Evolutionary conservation across 805 yeast species (phyloP).

Genomic region (Starmerella powellii): DNA sequence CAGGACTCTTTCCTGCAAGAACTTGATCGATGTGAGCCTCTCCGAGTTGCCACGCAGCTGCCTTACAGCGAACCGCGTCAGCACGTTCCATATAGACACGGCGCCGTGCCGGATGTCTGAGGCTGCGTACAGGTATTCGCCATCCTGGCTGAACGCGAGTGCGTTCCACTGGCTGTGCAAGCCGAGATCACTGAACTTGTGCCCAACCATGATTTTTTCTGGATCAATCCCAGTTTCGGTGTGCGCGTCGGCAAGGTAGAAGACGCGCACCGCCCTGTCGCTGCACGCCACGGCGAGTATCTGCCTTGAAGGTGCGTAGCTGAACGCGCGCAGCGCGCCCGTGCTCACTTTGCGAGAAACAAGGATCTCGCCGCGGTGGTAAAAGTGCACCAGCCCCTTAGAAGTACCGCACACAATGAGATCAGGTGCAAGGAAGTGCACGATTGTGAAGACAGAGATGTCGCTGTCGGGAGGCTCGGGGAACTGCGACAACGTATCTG

Average conservation of each 20-base stretch:
- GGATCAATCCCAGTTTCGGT: neutral
- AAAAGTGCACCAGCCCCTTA: conserved; percentile 11
- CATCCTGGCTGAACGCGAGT: conserved; percentile 11
- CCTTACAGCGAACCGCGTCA: conserved; percentile 3
- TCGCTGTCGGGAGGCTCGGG: conserved; percentile 4
- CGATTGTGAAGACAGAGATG: neutral
- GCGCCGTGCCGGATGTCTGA: conserved; percentile 10
- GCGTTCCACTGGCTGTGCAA: conserved; percentile 11
- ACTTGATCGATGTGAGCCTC: conserved; percentile 8
- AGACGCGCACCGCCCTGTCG: conserved; percentile 13
- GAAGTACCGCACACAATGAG: conserved; percentile 10
- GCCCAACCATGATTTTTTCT: conserved; percentile 5
- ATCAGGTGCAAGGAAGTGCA: conserved; percentile 1
- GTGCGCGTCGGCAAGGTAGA: conserved; percentile 6
- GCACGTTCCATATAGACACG: conserved; percentile 14
- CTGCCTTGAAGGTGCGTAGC: conserved; percentile 2
- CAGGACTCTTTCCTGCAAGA: conserved; percentile 11
- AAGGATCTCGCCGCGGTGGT: neutral
- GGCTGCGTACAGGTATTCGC: conserved; percentile 17
- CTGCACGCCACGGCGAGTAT: conserved; percentile 12
- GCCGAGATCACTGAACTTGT: conserved; percentile 11
- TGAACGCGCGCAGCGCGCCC: conserved; percentile 7
- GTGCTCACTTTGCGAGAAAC: conserved; percentile 4
- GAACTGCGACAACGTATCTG: neutral
- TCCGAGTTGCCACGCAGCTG: conserved; percentile 8